Base-by-base conservation (phyloP, 2,329 filamentous ascomycete genomes). In the Trichophyton rubrum region DNA sequence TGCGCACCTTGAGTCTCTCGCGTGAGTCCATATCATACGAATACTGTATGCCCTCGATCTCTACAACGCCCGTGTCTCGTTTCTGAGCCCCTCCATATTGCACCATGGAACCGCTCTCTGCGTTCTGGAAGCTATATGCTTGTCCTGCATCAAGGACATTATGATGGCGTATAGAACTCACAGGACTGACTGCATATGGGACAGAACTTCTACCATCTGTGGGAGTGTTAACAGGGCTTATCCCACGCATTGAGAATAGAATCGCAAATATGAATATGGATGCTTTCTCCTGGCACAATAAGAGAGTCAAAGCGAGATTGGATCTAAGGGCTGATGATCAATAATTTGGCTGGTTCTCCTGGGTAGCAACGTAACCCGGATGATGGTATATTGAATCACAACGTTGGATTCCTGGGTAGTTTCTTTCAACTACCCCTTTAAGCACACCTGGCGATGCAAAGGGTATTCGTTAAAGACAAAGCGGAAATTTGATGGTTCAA, bases 1-100 rank as follows among this genome's bases (percentile, higher is more conserved):
- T 57, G 33, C 57, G 56, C 0, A 63, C 13, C 24, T 49, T 47
- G 27, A 45, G 15, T 58, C 24, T 51, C 40, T 59, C 59, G n/a
- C 38, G 40, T 13, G 22, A n/a, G n/a, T 59, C 49, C 24, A 61
- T 59, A 5, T 61, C 33, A 38, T 57, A 57, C 13, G 15, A 3
- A 53, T 53, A 53, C 17, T 5, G n/a, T 5, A n/a, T 7, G 2
- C n/a, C 7, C 3, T 33, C 49, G 8, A 53, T 5, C 8, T 53
- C 13, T 13, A 53, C 49, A 13, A 53, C 24, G 22, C 22, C 49
- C 3, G 49, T 15, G 7, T 53, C 49, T 22, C 49, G 27, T 15
- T 22, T 30, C 27, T 53, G 22, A n/a, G 49, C 5, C 30, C 27
- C 49, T 53, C 27, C 49, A 33, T 53, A 53, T 15, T 53, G 22